Evolutionary conservation across 75 land plant genomes (phyloP).

Genomic region (Pinus tabuliformis): DNA sequence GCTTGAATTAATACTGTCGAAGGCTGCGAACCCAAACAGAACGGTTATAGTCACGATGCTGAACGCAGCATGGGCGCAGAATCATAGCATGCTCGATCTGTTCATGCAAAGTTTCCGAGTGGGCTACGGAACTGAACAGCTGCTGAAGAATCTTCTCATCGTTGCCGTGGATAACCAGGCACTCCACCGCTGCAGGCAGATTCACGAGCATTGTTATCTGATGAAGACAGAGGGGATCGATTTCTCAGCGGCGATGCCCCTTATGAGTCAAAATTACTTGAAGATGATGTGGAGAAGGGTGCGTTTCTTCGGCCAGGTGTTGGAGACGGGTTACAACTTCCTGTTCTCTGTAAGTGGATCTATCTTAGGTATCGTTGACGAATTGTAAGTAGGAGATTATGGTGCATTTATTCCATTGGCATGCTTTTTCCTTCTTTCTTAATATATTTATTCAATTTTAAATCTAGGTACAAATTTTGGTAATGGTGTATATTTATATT

Average conservation of each 20-base stretch:
- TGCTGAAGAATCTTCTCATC: conserved; percentile 44
- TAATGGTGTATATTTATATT: too few relatives aligned
- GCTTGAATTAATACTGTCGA: conserved; percentile 20
- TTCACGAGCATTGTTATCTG: conserved; percentile 42
- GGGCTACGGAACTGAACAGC: conserved; percentile 32
- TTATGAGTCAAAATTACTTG: conserved; percentile 34
- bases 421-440: too few relatives aligned
- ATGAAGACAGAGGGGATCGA: conserved; percentile 33
- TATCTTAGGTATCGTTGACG: too few relatives aligned
- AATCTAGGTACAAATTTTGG: too few relatives aligned
- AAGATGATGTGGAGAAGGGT: conserved; percentile 58
- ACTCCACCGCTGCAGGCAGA: conserved; percentile 21
- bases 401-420: too few relatives aligned
- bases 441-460: too few relatives aligned
- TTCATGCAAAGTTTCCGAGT: conserved; percentile 58
- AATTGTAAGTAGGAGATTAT: too few relatives aligned
- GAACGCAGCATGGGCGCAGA: conserved; percentile 53
- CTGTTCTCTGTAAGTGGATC: conserved; percentile 29
- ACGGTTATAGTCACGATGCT: conserved; percentile 51
- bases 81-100: conserved; percentile 42
- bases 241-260: conserved; percentile 30
- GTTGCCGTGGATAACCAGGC: conserved; percentile 46
- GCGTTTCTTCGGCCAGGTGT: conserved; percentile 22
- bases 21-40: conserved; percentile 26
- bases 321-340: conserved; percentile 44